These are phyloP conservation scores for Vickermania spadyakhi DNA, from an alignment of 208 protist genomes.

Conservation along the genomic window DNA sequence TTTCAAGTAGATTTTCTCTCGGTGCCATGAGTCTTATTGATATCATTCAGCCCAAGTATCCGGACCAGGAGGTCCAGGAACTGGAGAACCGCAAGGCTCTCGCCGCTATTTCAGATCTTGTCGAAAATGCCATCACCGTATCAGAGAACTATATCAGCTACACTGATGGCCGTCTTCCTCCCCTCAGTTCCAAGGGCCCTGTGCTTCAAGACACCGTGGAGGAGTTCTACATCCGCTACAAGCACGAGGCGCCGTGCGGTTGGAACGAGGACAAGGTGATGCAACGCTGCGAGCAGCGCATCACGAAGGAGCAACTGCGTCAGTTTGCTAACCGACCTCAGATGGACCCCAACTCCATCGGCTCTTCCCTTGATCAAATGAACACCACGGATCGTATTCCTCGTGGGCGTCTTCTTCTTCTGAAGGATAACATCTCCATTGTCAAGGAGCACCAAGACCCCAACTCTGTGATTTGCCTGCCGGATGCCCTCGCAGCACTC, in stretches of 20 bases:
- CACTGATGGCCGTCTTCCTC: conserved; percentile 48
- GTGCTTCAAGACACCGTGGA: conserved; percentile 15
- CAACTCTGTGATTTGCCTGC: conserved; percentile 26
- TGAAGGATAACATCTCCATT: conserved; percentile 43
- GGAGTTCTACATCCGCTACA: conserved; percentile 43
- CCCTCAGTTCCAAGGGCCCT: conserved; percentile 28
- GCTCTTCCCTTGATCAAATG: conserved; percentile 30
- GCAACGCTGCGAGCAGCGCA: conserved; percentile 45
- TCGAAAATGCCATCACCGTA: conserved; percentile 52
- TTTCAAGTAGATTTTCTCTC: no score
- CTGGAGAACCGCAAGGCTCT: conserved; percentile 48
- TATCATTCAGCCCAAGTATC: conserved; percentile 48
- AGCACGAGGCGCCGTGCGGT: conserved; percentile 49
- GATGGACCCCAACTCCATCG: conserved; percentile 32
- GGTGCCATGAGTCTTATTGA: no score
- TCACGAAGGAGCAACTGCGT: conserved; percentile 29
- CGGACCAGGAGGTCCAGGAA: conserved; percentile 41
- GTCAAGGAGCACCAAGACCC: conserved; percentile 37
- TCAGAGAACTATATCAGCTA: conserved; percentile 67
- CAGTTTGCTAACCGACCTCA: conserved; percentile 28
- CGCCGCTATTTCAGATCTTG: conserved; percentile 33
- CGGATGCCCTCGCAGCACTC: conserved; percentile 39
- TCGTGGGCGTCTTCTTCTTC: conserved; percentile 46
- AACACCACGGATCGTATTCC: conserved; percentile 29
- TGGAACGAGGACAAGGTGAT: conserved; percentile 64